phyloP scores from a whole-genome alignment of 148 eudicot species.

The Salicornia ramosissima region DNA sequence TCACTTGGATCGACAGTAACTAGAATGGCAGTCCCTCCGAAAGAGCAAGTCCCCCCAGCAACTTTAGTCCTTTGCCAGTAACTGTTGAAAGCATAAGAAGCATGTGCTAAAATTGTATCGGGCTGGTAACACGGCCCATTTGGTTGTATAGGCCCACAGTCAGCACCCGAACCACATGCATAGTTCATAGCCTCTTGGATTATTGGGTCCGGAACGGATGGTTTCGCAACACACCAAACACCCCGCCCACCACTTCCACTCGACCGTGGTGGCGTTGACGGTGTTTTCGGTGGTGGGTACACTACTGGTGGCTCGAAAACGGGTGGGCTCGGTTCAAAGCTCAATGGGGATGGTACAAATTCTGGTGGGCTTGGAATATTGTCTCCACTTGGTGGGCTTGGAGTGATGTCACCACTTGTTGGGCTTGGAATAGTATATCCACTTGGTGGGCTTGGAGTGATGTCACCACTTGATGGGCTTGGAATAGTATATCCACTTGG shows the following conservation, averaged over 20 bases:
- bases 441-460: constrained; percentile 14
- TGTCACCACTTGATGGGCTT: constrained; percentile 9
- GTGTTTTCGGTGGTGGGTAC: constrained; percentile 20
- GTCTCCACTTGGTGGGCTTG: constrained; percentile 13
- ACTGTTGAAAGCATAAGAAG: constrained; percentile 83
- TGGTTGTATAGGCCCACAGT: constrained; percentile 50
- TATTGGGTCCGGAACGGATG: constrained; percentile 27
- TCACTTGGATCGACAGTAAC: constrained; percentile 68
- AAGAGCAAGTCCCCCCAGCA: constrained; percentile 67
- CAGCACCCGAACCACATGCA: constrained; percentile 38
- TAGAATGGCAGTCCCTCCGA: constrained; percentile 57
- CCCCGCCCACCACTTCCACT: constrained; percentile 10
- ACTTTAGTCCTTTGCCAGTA: constrained; percentile 51
- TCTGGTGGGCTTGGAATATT: constrained; percentile 28
- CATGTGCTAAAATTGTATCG: constrained; percentile 56
- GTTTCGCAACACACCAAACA: constrained; percentile 34
- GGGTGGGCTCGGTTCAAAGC: constrained; percentile 19
- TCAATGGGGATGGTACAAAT: constrained; percentile 16
- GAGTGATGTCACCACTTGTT: not conserved
- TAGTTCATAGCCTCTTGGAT: constrained; percentile 31
- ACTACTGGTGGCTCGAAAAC: constrained; percentile 31
- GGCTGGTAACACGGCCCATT: constrained; percentile 62
- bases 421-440: not conserved
- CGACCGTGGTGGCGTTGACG: not conserved
- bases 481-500: not conserved